phyloP scores from a whole-genome alignment of 148 eudicot species.

The Rhododendron simsii region DNA sequence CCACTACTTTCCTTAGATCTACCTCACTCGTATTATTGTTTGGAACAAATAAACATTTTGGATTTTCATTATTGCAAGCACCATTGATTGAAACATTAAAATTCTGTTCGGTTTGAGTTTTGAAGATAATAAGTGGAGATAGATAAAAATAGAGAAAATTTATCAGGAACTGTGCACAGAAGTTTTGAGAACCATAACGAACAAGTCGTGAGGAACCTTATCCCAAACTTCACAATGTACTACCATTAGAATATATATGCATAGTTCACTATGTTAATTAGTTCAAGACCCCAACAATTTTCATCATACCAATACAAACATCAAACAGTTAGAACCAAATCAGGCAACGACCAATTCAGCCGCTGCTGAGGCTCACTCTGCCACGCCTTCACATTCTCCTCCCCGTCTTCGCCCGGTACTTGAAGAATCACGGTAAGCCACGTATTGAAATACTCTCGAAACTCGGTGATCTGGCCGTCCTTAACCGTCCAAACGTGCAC shows the following conservation, averaged over 20 bases:
- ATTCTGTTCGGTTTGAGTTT: too few relatives aligned
- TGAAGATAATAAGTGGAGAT: too few relatives aligned
- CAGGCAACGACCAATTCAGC: not conserved
- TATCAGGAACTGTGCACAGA: too few relatives aligned
- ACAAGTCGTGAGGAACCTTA: not conserved
- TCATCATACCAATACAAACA: not conserved
- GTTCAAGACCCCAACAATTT: not conserved
- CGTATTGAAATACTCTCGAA: not conserved
- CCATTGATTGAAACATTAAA: not conserved
- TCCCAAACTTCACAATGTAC: not conserved
- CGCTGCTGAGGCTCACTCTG: conserved; percentile 6
- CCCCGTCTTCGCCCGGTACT: not conserved
- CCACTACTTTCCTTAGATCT: not conserved
- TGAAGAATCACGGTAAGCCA: conserved; percentile 3
- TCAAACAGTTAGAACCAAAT: conserved; percentile 3
- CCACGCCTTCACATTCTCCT: not conserved
- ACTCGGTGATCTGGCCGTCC: not conserved
- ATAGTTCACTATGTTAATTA: not conserved
- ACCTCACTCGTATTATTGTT: not conserved
- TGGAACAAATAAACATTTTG: not conserved
- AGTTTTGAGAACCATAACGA: too few relatives aligned
- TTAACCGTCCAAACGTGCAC: conserved; percentile 6
- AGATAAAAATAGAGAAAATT: too few relatives aligned
- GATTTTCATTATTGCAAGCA: not conserved
- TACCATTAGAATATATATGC: not conserved